These are phyloP conservation scores for Perkinsus marinus DNA, from an alignment of 169 alveolate genomes.

Conservation along the genomic window DNA sequence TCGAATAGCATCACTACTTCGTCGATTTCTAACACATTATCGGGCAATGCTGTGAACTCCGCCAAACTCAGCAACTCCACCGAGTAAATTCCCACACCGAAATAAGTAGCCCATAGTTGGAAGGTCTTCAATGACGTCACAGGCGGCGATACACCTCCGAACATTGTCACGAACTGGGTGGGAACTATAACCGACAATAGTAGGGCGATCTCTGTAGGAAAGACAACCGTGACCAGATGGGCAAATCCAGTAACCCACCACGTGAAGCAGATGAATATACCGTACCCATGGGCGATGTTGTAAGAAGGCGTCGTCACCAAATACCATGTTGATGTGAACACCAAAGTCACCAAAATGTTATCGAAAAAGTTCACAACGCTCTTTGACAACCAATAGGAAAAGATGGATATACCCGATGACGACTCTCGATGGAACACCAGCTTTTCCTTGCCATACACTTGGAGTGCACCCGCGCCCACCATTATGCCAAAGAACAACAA, in stretches of 20 bases:
- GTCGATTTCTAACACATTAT: background rate
- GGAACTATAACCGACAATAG: background rate
- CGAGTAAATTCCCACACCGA: background rate
- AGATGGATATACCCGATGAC: background rate
- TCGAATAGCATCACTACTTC: background rate
- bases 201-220: background rate
- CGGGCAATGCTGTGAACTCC: background rate
- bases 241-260: background rate
- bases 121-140: background rate
- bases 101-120: background rate
- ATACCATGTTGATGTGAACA: background rate
- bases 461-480: background rate
- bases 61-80: background rate
- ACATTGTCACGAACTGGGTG: background rate
- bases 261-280: background rate
- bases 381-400: background rate
- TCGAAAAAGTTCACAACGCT: background rate
- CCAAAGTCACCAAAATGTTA: background rate
- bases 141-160: background rate
- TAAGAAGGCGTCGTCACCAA: background rate
- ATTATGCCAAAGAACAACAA: background rate
- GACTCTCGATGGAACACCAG: background rate
- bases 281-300: background rate
- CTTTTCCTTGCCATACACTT: background rate
- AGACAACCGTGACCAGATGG: background rate